Percentiles rank a stretch among this genome's conserved stretches.
Evolutionary conservation across 2,329 filamentous ascomycete genomes (phyloP).

Genomic region (Microascus cirrosus): DNA sequence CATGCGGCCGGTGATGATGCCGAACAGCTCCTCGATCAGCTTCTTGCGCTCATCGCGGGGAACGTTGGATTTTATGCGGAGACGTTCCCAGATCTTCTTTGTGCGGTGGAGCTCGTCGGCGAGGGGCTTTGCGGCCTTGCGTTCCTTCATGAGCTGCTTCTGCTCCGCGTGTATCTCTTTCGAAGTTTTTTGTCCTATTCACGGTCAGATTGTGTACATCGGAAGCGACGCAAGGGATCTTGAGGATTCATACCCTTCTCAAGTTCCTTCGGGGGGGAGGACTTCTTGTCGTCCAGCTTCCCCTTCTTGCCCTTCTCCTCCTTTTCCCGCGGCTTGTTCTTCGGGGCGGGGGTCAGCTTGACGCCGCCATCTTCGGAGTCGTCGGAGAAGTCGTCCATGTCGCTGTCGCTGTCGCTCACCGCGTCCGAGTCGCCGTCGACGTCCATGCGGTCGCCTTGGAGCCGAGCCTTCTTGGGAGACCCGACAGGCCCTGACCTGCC

Average conservation of each 20-base stretch:
- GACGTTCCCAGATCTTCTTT: slow-evolving; percentile 94
- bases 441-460: slow-evolving; percentile 23
- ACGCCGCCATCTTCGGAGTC: slow-evolving; percentile 44
- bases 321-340: not conserved
- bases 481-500: slow-evolving; percentile 30
- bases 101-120: slow-evolving; percentile 79
- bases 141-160: slow-evolving; percentile 75
- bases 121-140: slow-evolving; percentile 86
- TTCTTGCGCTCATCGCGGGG: slow-evolving; percentile 78
- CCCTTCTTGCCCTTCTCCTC: not conserved
- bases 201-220: not conserved
- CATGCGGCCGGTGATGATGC: slow-evolving; percentile 81
- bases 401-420: slow-evolving; percentile 19
- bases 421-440: slow-evolving; percentile 13
- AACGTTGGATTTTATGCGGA: slow-evolving; percentile 88
- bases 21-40: slow-evolving; percentile 80
- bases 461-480: slow-evolving; percentile 39
- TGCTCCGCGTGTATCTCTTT: slow-evolving; percentile 90
- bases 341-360: slow-evolving; percentile 23
- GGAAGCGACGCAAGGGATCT: not conserved
- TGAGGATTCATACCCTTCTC: not conserved
- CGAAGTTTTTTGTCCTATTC: slow-evolving; percentile 33
- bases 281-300: not conserved
- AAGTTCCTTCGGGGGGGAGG: not conserved
- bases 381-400: slow-evolving; percentile 29